These are phyloP conservation scores for Psilocybe subaeruginosa DNA, from an alignment of 768 basidiomycete species.

Conservation along the genomic window DNA sequence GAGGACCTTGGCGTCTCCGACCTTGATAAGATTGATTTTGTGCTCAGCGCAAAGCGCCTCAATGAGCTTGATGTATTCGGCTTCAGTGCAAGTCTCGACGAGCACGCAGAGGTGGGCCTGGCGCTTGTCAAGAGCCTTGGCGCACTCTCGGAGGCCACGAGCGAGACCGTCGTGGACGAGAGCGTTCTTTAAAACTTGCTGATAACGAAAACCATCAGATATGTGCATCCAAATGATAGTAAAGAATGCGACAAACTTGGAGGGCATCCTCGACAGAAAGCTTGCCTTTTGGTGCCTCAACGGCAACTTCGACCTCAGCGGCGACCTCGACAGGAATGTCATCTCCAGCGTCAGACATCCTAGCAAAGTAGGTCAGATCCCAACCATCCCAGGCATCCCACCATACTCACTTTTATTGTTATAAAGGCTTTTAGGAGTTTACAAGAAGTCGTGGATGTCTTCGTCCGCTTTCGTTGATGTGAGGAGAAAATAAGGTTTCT, in stretches of 20 bases:
- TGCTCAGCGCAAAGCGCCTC: constrained; percentile 99
- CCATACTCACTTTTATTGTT: constrained; percentile 18
- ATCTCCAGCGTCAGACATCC: constrained; percentile 99
- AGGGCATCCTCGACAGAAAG: constrained; percentile 95
- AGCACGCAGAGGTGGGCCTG: constrained; percentile 98
- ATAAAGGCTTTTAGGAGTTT: constrained; percentile 29
- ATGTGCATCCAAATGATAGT: not conserved
- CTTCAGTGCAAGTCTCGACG: constrained; percentile 98
- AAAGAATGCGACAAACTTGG: constrained; percentile 51
- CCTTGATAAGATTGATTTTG: constrained; percentile 99
- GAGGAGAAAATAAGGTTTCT: constrained; percentile 58
- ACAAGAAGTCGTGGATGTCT: constrained; percentile 61
- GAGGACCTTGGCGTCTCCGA: constrained; percentile 96
- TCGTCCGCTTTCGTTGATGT: constrained; percentile 97
- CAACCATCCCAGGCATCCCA: no score
- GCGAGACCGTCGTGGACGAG: constrained; percentile 98
- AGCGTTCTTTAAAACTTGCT: constrained; percentile 99
- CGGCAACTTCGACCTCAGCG: constrained; percentile 78
- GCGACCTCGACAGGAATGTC: constrained; percentile 79
- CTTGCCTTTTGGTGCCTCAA: constrained; percentile 94
- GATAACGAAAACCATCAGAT: constrained; percentile 20
- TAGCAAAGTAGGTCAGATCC: constrained; percentile 27
- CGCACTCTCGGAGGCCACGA: constrained; percentile 95
- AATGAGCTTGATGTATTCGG: constrained; percentile 99
- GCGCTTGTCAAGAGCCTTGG: constrained; percentile 98